These are phyloP conservation scores for Neurospora sp. DNA, from an alignment of 2,329 filamentous ascomycete genomes.

Conservation along the genomic window DNA sequence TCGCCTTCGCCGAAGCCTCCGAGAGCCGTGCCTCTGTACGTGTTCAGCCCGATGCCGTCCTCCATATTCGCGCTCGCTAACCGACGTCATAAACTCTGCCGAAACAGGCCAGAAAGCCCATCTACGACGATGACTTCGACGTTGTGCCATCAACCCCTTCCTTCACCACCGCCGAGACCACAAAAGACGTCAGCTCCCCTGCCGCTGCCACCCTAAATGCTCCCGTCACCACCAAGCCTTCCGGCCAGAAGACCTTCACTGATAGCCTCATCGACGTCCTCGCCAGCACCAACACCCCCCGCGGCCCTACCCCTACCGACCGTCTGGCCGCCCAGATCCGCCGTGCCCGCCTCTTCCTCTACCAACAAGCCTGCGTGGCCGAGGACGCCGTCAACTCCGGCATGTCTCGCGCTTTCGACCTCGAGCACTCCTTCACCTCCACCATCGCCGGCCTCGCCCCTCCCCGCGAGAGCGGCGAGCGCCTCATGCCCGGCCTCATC, in stretches of 20 bases:
- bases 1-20: constrained; percentile 43
- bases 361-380: constrained; percentile 61
- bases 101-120: constrained; percentile 53
- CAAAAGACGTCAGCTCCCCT: constrained; percentile 13
- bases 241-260: constrained; percentile 8
- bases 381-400: constrained; percentile 78
- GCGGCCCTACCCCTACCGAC: constrained; percentile 73
- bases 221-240: constrained; percentile 13
- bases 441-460: constrained; percentile 86
- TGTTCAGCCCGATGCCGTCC: neutral
- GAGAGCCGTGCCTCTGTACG: constrained; percentile 18
- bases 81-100: constrained; percentile 2
- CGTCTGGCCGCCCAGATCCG: constrained; percentile 77
- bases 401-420: constrained; percentile 70
- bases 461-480: constrained; percentile 74
- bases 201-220: constrained; percentile 14
- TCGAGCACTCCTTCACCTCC: constrained; percentile 82
- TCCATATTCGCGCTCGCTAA: constrained; percentile 5
- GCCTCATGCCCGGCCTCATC: constrained; percentile 77
- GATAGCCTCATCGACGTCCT: constrained; percentile 22
- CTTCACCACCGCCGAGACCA: constrained; percentile 12
- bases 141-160: constrained; percentile 23
- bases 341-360: constrained; percentile 68
- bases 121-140: constrained; percentile 68
- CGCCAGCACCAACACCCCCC: constrained; percentile 19